Percentiles rank a stretch among this genome's conserved stretches.
These are phyloP conservation scores for Globisporangium recalcitrans DNA, from an alignment of 352 stramenopile species.

Conservation along the genomic window DNA sequence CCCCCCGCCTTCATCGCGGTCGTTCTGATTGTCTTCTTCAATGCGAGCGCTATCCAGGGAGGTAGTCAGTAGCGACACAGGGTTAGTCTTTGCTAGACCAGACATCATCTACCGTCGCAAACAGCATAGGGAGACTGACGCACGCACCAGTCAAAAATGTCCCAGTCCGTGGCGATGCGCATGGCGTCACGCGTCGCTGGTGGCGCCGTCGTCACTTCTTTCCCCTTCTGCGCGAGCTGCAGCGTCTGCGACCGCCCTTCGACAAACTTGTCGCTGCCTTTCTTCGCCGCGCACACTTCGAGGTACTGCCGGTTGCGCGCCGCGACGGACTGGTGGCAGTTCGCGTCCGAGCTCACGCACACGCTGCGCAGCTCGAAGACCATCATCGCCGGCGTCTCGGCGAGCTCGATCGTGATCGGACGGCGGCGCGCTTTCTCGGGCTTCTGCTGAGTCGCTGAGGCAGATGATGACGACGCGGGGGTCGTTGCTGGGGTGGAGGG, in stretches of 20 bases:
- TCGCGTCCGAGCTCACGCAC: slow-evolving; percentile 55
- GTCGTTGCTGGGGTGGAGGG: not conserved
- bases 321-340: slow-evolving; percentile 33
- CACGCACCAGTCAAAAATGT: slow-evolving; percentile 75
- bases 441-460: not conserved
- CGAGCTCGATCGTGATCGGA: slow-evolving; percentile 44
- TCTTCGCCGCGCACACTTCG: slow-evolving; percentile 60
- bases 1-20: slow-evolving; percentile 24
- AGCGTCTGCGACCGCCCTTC: slow-evolving; percentile 60
- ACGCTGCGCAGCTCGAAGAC: slow-evolving; percentile 63
- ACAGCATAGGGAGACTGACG: not conserved
- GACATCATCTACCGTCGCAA: not conserved
- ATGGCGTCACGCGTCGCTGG: slow-evolving; percentile 68
- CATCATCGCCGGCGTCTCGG: slow-evolving; percentile 58
- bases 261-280: slow-evolving; percentile 74
- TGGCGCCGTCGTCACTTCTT: slow-evolving; percentile 78
- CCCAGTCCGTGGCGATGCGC: slow-evolving; percentile 76
- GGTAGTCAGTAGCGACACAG: too few relatives aligned
- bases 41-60: slow-evolving; percentile 17
- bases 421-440: slow-evolving; percentile 15
- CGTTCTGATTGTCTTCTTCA: slow-evolving; percentile 33
- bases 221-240: slow-evolving; percentile 73
- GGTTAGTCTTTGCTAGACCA: too few relatives aligned
- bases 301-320: slow-evolving; percentile 66
- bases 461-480: not conserved